phyloP scores from a whole-genome alignment of 2,329 filamentous ascomycete species.

The Beauveria sp. region DNA sequence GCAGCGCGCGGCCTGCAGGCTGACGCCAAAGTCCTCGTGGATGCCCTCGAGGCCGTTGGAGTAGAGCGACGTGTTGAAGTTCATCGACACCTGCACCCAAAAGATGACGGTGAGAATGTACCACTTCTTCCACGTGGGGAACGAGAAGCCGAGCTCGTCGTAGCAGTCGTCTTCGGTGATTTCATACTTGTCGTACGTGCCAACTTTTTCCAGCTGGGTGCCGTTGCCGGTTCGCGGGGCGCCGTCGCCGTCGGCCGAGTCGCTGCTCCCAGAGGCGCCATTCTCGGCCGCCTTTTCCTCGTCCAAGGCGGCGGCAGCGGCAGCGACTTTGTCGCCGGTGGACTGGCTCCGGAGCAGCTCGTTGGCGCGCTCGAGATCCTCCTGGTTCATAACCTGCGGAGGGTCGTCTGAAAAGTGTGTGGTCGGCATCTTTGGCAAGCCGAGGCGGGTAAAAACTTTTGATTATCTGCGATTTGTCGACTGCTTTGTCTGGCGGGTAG shows the following conservation, averaged over 20 bases:
- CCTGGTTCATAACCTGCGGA: constrained; percentile 28
- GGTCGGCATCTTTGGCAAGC: constrained; percentile 3
- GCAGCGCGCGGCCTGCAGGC: constrained; percentile 58
- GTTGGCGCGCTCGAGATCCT: constrained; percentile 29
- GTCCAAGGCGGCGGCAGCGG: not conserved
- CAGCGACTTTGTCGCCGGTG: not conserved
- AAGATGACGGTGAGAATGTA: constrained; percentile 66
- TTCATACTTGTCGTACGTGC: constrained; percentile 34
- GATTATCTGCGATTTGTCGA: too few relatives aligned
- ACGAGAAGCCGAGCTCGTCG: constrained; percentile 56
- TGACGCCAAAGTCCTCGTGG: constrained; percentile 58
- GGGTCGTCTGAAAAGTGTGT: constrained; percentile 29
- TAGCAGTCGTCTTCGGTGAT: constrained; percentile 55
- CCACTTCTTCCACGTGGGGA: constrained; percentile 59
- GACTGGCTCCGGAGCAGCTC: constrained; percentile 25
- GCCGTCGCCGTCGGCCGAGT: constrained; percentile 12
- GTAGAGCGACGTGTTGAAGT: constrained; percentile 70
- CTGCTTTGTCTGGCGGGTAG: not conserved
- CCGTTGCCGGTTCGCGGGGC: not conserved
- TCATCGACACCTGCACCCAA: constrained; percentile 68
- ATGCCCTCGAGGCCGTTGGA: constrained; percentile 62
- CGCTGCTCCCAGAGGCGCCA: constrained; percentile 25
- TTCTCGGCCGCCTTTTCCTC: constrained; percentile 11
- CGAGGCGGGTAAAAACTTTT: not conserved
- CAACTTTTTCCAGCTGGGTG: constrained; percentile 25